These are phyloP conservation scores for Boletus eberwhitei DNA, from an alignment of 768 basidiomycete genomes.

Conservation along the genomic window DNA sequence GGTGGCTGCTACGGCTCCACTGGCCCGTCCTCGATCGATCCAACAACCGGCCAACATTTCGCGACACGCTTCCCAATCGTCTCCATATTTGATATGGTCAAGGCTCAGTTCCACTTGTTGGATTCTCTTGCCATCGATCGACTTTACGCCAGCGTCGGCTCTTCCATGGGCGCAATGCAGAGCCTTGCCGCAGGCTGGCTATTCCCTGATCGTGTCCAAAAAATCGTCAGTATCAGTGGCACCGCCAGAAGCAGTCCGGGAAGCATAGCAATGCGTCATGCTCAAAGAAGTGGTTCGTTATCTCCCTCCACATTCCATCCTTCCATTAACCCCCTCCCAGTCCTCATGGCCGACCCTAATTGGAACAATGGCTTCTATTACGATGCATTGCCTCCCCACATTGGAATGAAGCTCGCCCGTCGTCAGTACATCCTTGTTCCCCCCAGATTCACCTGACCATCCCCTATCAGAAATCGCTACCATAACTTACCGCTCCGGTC, in stretches of 20 bases:
- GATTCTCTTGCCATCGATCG: constrained; percentile 81
- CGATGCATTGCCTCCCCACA: constrained; percentile 90
- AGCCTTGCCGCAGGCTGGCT: constrained; percentile 95
- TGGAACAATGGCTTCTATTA: constrained; percentile 99
- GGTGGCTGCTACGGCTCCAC: constrained; percentile 98
- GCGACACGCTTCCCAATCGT: constrained; percentile 90
- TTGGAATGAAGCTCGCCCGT: constrained; percentile 96
- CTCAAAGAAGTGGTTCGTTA: constrained; percentile 83
- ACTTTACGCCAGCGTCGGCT: constrained; percentile 91
- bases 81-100: constrained; percentile 96
- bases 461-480: constrained; percentile 84
- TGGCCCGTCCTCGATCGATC: constrained; percentile 84
- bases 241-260: constrained; percentile 90
- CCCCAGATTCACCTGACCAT: not conserved
- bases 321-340: constrained; percentile 39
- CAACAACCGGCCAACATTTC: constrained; percentile 64
- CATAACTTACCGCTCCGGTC: constrained; percentile 97
- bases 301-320: not conserved
- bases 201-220: constrained; percentile 82
- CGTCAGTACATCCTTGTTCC: constrained; percentile 52
- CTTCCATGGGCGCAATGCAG: constrained; percentile 98
- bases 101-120: constrained; percentile 83
- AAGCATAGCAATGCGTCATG: constrained; percentile 93
- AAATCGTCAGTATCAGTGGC: constrained; percentile 92
- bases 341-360: constrained; percentile 98